Evolutionary conservation across 2,329 filamentous ascomycete genomes (phyloP).

Genomic region (Colletotrichum sp.): DNA sequence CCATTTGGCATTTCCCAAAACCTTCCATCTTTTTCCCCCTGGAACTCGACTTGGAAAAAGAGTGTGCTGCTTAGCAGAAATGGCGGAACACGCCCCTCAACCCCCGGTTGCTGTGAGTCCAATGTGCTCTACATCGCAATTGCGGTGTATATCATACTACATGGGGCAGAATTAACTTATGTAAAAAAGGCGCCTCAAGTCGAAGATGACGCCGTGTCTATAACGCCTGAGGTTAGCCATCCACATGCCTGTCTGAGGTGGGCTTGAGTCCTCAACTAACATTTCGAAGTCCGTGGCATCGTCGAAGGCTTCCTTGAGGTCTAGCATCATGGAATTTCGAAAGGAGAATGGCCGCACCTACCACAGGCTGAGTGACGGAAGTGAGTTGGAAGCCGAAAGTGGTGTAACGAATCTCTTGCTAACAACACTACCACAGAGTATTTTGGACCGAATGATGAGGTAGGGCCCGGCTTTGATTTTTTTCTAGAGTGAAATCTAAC

Average conservation of each 20-base stretch:
- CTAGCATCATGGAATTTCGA: background rate
- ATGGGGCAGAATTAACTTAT: background rate
- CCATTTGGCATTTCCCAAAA: background rate
- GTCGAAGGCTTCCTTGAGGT: background rate
- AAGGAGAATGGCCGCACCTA: conserved; percentile 16
- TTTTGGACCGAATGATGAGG: background rate
- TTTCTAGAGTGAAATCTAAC: background rate
- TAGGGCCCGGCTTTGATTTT: background rate
- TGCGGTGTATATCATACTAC: background rate
- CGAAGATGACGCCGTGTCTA: background rate
- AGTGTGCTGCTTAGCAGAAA: background rate
- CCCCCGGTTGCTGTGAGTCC: background rate
- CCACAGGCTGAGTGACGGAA: conserved; percentile 22
- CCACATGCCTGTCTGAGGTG: background rate
- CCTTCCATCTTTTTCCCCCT: background rate
- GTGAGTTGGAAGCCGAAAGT: background rate
- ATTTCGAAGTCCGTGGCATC: background rate
- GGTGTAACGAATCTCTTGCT: background rate
- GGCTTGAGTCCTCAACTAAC: background rate
- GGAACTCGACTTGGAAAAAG: background rate
- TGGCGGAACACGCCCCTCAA: background rate
- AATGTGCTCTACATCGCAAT: background rate
- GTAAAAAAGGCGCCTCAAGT: background rate
- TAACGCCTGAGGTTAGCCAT: background rate
- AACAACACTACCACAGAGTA: background rate